phyloP scores from a whole-genome alignment of 345 rosid species.

The Sonneratia caseolaris region DNA sequence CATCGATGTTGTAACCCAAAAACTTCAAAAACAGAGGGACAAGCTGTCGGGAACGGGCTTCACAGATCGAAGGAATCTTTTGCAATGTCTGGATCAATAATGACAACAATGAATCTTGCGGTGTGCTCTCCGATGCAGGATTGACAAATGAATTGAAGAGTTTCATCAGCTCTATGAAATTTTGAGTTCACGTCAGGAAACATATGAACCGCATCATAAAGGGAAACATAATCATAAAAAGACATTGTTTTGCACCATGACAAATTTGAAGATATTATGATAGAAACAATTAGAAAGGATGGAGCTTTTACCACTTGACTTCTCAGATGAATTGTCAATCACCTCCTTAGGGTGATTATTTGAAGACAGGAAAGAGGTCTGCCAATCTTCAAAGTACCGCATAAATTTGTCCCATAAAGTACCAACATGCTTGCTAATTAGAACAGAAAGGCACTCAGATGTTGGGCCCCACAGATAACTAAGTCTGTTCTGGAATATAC shows the following conservation, averaged over 20 bases:
- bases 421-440: conserved; percentile 37
- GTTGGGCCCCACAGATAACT: conserved; percentile 55
- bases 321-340: conserved; percentile 21
- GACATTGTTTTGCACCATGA: background rate
- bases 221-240: background rate
- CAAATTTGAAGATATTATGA: background rate
- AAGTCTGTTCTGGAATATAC: conserved; percentile 64
- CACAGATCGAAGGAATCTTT: conserved; percentile 49
- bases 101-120: conserved; percentile 36
- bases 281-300: background rate
- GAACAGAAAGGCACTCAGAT: conserved; percentile 64
- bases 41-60: conserved; percentile 62
- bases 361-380: conserved; percentile 27
- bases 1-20: conserved; percentile 55
- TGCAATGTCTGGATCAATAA: conserved; percentile 66
- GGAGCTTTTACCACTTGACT: conserved; percentile 36
- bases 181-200: background rate
- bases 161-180: conserved; percentile 45
- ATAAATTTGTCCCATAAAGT: conserved; percentile 61
- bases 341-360: conserved; percentile 23
- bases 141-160: conserved; percentile 35
- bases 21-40: conserved; percentile 63
- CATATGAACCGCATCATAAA: background rate
- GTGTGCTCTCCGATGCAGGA: conserved; percentile 49
- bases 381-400: conserved; percentile 37